Conservation (phyloP, 257 asterid species). For the Nicotiana tabacum region DNA sequence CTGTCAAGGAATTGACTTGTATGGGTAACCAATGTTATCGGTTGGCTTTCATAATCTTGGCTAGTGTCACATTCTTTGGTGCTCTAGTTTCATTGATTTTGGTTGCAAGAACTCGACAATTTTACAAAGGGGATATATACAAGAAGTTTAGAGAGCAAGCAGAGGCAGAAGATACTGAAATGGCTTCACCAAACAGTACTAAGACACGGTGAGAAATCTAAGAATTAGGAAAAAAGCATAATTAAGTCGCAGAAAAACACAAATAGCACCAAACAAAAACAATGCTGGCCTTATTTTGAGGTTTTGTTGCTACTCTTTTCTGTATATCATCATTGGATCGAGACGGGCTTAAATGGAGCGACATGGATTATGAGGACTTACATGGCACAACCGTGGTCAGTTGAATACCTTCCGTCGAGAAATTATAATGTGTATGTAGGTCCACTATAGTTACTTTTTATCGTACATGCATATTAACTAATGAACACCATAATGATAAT, state of each 20-base stretch:
- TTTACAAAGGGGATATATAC: slow-evolving; percentile 6
- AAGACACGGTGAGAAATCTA: not conserved
- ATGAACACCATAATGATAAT: too few species aligned
- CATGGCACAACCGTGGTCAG: too few species aligned
- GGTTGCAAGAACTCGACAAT: slow-evolving; percentile 5
- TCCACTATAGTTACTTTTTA: too few species aligned
- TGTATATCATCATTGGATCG: not conserved
- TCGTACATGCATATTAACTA: too few species aligned
- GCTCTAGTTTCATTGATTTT: slow-evolving; percentile 8
- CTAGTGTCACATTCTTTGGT: slow-evolving; percentile 7
- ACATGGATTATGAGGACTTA: not conserved
- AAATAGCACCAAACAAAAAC: not conserved
- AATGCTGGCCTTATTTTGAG: not conserved
- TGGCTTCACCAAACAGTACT: not conserved
- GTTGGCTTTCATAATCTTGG: not conserved
- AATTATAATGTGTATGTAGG: too few species aligned
- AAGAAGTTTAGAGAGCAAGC: slow-evolving; percentile 2
- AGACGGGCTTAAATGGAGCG: not conserved
- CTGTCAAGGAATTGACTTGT: slow-evolving; percentile 6
- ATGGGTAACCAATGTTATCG: slow-evolving; percentile 7
- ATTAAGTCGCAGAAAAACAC: not conserved
- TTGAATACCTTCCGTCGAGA: too few species aligned
- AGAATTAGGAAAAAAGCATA: not conserved
- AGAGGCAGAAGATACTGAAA: not conserved
- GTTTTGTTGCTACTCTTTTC: not conserved